Evolutionary conservation across 108 stramenopile species (phyloP).

Genomic region (Nitzschia sp.): DNA sequence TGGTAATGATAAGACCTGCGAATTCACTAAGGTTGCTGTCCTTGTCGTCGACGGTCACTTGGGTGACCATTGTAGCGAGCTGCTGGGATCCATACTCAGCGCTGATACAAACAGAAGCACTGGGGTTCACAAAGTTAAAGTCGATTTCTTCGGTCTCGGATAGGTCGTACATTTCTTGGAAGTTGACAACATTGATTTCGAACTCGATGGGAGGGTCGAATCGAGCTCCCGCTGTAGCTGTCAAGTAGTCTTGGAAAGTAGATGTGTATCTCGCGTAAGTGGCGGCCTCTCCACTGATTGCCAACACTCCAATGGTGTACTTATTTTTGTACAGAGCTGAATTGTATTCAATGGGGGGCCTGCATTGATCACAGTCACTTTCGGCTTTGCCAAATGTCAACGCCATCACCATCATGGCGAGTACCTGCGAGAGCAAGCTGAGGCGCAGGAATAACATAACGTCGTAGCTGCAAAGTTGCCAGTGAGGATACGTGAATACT

Average conservation of each 20-base stretch:
- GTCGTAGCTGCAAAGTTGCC: too few relatives aligned
- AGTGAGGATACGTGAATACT: too few relatives aligned
- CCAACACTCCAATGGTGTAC: constrained; percentile 18
- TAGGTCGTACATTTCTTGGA: constrained; percentile 9
- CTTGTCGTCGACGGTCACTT: neutral
- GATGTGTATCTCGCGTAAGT: constrained; percentile 8
- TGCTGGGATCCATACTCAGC: constrained; percentile 1
- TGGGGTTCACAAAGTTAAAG: constrained; percentile 6
- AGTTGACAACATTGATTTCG: neutral
- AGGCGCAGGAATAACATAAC: too few relatives aligned
- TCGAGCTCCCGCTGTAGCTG: constrained; percentile 12
- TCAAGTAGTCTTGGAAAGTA: constrained; percentile 21
- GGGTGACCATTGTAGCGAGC: constrained; percentile 5
- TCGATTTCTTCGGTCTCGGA: constrained; percentile 1
- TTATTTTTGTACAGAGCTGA: neutral
- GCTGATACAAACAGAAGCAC: constrained; percentile 2
- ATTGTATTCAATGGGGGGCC: neutral
- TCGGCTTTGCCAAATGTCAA: neutral
- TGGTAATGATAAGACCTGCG: constrained; percentile 28
- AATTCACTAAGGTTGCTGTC: neutral
- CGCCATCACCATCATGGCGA: too few relatives aligned
- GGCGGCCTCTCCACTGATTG: constrained; percentile 15
- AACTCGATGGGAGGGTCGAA: constrained; percentile 21
- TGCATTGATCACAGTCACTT: neutral
- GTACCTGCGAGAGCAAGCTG: too few relatives aligned